phyloP scores from a whole-genome alignment of 2,329 filamentous ascomycete genomes.

The Stachybotrys echinatus region DNA sequence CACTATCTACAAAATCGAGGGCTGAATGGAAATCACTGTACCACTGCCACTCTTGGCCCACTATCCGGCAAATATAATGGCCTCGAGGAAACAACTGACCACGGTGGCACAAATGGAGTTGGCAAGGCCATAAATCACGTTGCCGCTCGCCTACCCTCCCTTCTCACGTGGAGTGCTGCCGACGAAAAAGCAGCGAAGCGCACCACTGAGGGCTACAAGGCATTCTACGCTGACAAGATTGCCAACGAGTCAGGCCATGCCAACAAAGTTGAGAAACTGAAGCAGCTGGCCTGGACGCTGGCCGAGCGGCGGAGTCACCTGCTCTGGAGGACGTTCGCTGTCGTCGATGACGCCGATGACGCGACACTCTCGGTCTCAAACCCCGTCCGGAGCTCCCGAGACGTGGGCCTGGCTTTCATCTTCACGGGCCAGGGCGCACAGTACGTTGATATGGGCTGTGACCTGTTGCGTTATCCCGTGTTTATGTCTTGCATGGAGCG shows the following conservation, averaged over 20 bases:
- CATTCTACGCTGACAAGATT: background rate
- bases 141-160: background rate
- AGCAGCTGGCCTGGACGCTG: background rate
- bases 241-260: no score
- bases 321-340: background rate
- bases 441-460: slow-evolving; percentile 20
- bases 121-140: no score
- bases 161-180: slow-evolving; percentile 32
- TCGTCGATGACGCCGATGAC: background rate
- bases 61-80: no score
- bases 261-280: background rate
- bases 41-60: no score
- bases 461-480: slow-evolving; percentile 12
- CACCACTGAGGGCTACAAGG: background rate
- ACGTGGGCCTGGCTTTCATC: background rate
- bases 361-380: background rate
- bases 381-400: background rate
- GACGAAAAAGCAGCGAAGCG: slow-evolving; percentile 21
- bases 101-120: no score
- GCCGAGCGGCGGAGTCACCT: background rate
- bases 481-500: background rate
- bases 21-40: slow-evolving; percentile 1
- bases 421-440: slow-evolving; percentile 29
- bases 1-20: slow-evolving; percentile 3
- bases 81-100: no score